A percentile compares a stretch with the other conserved stretches of the same genome.
Evolutionary conservation across 2,329 filamentous ascomycete species (phyloP).

Genomic region (Chalaropsis ovoidea): DNA sequence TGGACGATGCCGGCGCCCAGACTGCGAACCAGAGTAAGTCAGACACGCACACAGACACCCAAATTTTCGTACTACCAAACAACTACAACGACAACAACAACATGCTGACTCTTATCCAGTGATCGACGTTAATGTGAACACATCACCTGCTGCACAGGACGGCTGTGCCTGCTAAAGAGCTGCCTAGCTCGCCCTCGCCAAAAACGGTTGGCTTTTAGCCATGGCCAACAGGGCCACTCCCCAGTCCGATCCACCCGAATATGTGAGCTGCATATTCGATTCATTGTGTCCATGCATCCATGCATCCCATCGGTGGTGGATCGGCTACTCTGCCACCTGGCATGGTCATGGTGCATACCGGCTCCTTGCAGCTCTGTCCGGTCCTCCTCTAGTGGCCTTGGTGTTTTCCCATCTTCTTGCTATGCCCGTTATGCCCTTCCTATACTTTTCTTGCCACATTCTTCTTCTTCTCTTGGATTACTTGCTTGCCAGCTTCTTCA

Average conservation of each 20-base stretch:
- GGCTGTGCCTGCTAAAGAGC: conserved; percentile 54
- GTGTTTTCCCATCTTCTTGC: neutral
- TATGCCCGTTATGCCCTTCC: neutral
- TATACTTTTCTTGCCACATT: conserved; percentile 5
- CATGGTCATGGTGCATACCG: no score
- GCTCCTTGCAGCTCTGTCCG: no score
- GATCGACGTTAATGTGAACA: conserved; percentile 87
- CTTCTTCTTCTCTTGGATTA: conserved; percentile 4
- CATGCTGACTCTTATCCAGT: conserved; percentile 42
- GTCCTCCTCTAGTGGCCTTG: no score
- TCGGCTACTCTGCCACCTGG: no score
- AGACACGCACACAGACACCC: neutral
- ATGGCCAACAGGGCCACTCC: no score
- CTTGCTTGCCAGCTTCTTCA: neutral
- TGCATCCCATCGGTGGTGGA: no score
- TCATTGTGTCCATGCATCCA: no score
- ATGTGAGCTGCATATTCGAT: no score
- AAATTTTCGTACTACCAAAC: neutral
- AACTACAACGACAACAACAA: conserved; percentile 10
- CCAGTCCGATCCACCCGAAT: no score
- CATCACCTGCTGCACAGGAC: conserved; percentile 58
- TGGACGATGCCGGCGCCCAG: conserved; percentile 78
- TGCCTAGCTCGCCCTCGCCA: neutral
- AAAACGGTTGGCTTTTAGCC: neutral
- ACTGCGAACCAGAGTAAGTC: conserved; percentile 64